Evolutionary conservation across 2,329 filamentous ascomycete species (phyloP), one percentile per base, ranked within the genome.

Genomic region (Ascochyta pisi): DNA sequence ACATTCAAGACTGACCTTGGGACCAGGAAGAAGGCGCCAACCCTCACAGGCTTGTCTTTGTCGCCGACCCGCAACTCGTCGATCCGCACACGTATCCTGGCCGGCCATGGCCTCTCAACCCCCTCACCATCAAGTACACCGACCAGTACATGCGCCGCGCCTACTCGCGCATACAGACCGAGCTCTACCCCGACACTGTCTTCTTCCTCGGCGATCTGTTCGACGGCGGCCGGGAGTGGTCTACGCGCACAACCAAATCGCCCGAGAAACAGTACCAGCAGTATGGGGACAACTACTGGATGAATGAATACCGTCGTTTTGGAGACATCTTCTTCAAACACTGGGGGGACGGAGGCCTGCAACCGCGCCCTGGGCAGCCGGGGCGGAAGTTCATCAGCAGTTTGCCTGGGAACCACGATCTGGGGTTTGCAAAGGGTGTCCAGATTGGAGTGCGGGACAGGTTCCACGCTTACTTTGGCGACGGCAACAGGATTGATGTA

Each of bases 181-280:
- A 85, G 16, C 81, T 98, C 13, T 84, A 85, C n/a, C 95, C 95
- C 0, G 92, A 97, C 71, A 93, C 90, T 15, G 81, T 96, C 1
- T 86, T 97, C 71, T 98, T 99, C 71, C 81, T 99, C 0, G 95
- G 95, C 7, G 95, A 99, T 71, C 80, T 99, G 0, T 97, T 99
- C 68, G 95, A 99, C 71, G 95, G 95, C 4, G 95, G 95, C 8
- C 85, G 95, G 64, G 95, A 99, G 79, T 99, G 95, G 95, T 89
- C 88, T 64, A 94, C 93, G 12, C 79, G 67, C 39, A 73, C 72
- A 6, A 71, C 68, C 6, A 66, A 56, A 15, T 84, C 80, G 48
- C 82, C 91, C 0, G 86, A 90, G 67, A 80, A 83, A 60, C 91
- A 88, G 81, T 89, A 88, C 67, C 86, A 84, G 63, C 85, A 86